Conservation (phyloP, 2,329 filamentous ascomycete species). For the Chaetomium olivaceum region DNA sequence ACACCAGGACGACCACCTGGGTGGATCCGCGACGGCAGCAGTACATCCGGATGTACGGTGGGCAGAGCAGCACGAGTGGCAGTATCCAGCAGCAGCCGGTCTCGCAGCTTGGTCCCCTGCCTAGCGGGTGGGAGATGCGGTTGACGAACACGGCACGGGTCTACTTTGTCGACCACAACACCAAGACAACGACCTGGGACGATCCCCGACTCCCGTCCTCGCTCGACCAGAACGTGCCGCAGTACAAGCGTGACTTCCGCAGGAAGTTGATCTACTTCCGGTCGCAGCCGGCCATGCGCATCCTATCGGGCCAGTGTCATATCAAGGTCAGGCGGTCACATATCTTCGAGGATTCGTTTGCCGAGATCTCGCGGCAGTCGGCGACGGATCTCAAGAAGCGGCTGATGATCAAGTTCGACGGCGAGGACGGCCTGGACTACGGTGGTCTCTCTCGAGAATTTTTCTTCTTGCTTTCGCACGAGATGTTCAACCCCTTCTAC, state of each 20-base stretch:
- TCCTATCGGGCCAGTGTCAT: constrained; percentile 93
- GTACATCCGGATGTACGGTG: constrained; percentile 95
- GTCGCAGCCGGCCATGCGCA: constrained; percentile 93
- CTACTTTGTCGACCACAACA: constrained; percentile 99
- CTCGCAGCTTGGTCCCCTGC: constrained; percentile 89
- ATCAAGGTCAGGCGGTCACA: constrained; percentile 96
- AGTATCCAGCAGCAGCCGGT: constrained; percentile 97
- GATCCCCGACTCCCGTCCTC: constrained; percentile 94
- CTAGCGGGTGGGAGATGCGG: constrained; percentile 99
- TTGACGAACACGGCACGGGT: constrained; percentile 96
- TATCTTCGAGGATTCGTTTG: constrained; percentile 98
- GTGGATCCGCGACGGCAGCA: constrained; percentile 96
- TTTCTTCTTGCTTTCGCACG: constrained; percentile 97
- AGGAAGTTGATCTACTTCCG: constrained; percentile 99
- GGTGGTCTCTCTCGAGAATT: constrained; percentile 97
- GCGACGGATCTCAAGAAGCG: constrained; percentile 96
- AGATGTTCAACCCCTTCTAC: constrained; percentile 99
- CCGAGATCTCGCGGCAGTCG: constrained; percentile 95
- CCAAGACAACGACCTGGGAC: constrained; percentile 99
- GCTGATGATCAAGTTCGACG: constrained; percentile 99
- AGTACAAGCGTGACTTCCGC: constrained; percentile 99
- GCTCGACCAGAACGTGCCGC: constrained; percentile 94
- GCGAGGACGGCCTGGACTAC: constrained; percentile 96
- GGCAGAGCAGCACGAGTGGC: constrained; percentile 80
- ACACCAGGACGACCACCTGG: constrained; percentile 97